Conservation (phyloP, 768 basidiomycete species). For the Trametes meyenii region DNA sequence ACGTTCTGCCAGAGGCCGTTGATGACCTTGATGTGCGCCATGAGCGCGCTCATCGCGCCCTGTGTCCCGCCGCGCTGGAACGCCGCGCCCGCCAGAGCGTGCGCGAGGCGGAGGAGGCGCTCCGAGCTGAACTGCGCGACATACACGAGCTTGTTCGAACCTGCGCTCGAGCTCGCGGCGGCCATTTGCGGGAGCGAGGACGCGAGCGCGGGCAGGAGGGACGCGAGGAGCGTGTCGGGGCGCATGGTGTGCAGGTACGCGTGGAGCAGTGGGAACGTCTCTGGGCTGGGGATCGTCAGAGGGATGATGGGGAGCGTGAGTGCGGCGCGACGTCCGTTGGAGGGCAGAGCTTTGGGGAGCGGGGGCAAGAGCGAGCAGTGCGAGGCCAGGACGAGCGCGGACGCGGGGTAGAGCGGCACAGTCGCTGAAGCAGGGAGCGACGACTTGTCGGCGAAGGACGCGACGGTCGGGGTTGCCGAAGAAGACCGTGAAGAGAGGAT, state of each 20-base stretch:
- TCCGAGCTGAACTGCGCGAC: slow-evolving; percentile 32
- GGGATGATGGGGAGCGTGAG: slow-evolving; percentile 59
- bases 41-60: slow-evolving; percentile 36
- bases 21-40: slow-evolving; percentile 39
- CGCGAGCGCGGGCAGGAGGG: slow-evolving; percentile 44
- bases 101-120: slow-evolving; percentile 30
- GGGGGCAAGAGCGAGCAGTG: slow-evolving; percentile 67
- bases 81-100: slow-evolving; percentile 29
- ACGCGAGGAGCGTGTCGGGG: slow-evolving; percentile 49
- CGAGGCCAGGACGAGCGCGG: slow-evolving; percentile 69
- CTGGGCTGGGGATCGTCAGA: slow-evolving; percentile 63
- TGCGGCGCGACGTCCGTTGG: slow-evolving; percentile 34
- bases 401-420: slow-evolving; percentile 60
- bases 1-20: slow-evolving; percentile 57
- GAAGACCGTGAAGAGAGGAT: slow-evolving; percentile 36
- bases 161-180: slow-evolving; percentile 16
- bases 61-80: slow-evolving; percentile 29
- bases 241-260: slow-evolving; percentile 71
- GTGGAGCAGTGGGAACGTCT: slow-evolving; percentile 60
- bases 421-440: slow-evolving; percentile 32
- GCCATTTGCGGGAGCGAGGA: slow-evolving; percentile 22
- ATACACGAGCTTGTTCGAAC: slow-evolving; percentile 22
- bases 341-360: slow-evolving; percentile 44
- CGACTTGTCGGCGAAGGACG: slow-evolving; percentile 29
- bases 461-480: slow-evolving; percentile 32